Conservation (phyloP, 2,329 filamentous ascomycete species). For the Didymellaceae sp. region DNA sequence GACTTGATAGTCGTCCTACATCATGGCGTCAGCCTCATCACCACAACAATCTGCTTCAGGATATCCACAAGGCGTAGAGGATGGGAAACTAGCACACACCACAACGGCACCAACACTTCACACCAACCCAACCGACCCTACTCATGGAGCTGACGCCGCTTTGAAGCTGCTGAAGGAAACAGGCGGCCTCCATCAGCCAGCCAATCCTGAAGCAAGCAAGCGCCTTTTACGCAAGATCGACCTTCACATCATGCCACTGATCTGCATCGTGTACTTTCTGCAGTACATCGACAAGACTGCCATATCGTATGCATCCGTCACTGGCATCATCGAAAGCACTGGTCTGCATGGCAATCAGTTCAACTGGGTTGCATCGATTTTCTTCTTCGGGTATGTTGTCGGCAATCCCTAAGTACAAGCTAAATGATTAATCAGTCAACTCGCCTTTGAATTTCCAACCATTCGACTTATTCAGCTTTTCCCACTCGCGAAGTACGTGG, state of each 20-base stretch:
- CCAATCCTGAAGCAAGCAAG: conserved; percentile 14
- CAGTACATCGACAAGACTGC: conserved; percentile 66
- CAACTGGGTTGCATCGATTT: conserved; percentile 62
- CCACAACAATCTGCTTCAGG: background rate
- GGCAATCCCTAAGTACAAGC: background rate
- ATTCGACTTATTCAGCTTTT: conserved; percentile 10
- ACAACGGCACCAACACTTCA: background rate
- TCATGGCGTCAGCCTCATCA: background rate
- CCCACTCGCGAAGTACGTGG: conserved; percentile 39
- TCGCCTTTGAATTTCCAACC: conserved; percentile 5
- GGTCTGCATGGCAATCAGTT: conserved; percentile 58
- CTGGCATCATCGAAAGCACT: conserved; percentile 60
- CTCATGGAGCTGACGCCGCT: conserved; percentile 19
- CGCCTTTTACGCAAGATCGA: conserved; percentile 54
- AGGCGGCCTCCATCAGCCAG: conserved; percentile 8
- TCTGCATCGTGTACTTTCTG: conserved; percentile 58
- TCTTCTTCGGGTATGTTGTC: conserved; percentile 56
- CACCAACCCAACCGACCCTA: background rate
- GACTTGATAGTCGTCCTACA: background rate
- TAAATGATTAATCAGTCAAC: conserved; percentile 33
- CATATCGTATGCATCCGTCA: conserved; percentile 62
- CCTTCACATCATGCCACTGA: conserved; percentile 58
- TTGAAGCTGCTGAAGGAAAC: conserved; percentile 17
- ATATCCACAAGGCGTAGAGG: background rate
- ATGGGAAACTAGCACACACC: background rate